A percentile compares a stretch with the other conserved stretches of the same genome.
These are phyloP conservation scores for Trametes punicea DNA, from an alignment of 768 basidiomycete genomes.

Conservation along the genomic window DNA sequence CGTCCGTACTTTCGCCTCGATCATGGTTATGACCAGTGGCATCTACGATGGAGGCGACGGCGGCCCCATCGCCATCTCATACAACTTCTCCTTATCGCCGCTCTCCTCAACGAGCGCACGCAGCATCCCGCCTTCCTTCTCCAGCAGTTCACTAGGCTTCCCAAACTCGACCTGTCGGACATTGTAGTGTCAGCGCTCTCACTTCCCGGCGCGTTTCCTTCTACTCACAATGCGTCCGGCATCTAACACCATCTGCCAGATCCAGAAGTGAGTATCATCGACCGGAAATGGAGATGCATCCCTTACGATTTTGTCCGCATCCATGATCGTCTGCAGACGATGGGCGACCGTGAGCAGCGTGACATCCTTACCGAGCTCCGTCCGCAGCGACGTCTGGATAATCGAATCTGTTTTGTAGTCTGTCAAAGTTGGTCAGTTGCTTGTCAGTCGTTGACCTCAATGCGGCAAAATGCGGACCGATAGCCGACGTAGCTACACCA, in stretches of 20 bases:
- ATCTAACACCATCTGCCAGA: slow-evolving; percentile 38
- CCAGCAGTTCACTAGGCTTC: slow-evolving; percentile 46
- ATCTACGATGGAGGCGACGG: too few relatives aligned
- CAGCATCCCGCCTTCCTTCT: slow-evolving; percentile 45
- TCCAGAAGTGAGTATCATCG: not conserved
- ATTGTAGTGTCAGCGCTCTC: not conserved
- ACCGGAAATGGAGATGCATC: not conserved
- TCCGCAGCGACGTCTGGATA: slow-evolving; percentile 52
- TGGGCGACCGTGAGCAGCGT: slow-evolving; percentile 58
- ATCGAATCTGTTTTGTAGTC: slow-evolving; percentile 53
- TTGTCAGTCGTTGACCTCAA: not conserved
- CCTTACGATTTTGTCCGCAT: slow-evolving; percentile 50
- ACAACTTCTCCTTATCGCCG: slow-evolving; percentile 46
- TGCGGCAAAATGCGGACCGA: slow-evolving; percentile 29
- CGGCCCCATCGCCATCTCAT: slow-evolving; percentile 34
- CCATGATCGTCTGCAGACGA: slow-evolving; percentile 52
- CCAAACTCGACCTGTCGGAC: slow-evolving; percentile 52
- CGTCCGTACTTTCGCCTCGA: too few relatives aligned
- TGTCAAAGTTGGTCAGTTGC: slow-evolving; percentile 2
- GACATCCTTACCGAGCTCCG: slow-evolving; percentile 36
- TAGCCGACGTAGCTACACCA: slow-evolving; percentile 39
- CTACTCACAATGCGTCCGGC: slow-evolving; percentile 34
- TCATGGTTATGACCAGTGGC: too few relatives aligned
- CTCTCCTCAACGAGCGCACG: slow-evolving; percentile 56
- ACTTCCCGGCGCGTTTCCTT: slow-evolving; percentile 5